A percentile compares a stretch with the other conserved stretches of the same genome.
Evolutionary conservation across 1,139 yeast species (phyloP).

Genomic region (Meyerozyma sp.): DNA sequence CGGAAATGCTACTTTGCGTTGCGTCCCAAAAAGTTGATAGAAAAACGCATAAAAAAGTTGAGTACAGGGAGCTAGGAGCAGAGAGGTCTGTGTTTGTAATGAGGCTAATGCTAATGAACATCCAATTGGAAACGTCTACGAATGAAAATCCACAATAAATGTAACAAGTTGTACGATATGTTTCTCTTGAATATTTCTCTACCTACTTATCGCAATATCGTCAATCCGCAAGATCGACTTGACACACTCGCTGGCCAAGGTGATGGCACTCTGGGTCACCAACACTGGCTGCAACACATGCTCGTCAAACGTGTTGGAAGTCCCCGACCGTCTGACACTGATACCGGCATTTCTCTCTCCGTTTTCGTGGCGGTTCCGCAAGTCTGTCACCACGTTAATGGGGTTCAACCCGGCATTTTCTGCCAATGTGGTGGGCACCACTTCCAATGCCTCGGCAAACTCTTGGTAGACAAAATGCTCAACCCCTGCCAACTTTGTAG

Average conservation of each 20-base stretch:
- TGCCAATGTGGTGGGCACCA: slow-evolving; percentile 93
- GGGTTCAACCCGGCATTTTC: slow-evolving; percentile 97
- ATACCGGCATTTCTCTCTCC: slow-evolving; percentile 96
- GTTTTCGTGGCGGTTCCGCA: slow-evolving; percentile 84
- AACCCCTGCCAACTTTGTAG: slow-evolving; percentile 76
- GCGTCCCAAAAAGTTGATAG: slow-evolving; percentile 50
- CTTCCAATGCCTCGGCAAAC: slow-evolving; percentile 92
- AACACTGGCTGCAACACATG: slow-evolving; percentile 95
- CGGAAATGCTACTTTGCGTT: slow-evolving; percentile 58
- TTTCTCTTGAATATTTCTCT: slow-evolving; percentile 1
- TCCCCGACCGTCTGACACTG: slow-evolving; percentile 89
- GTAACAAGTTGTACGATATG: too few species aligned
- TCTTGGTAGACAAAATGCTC: slow-evolving; percentile 95
- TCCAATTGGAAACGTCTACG: too few species aligned
- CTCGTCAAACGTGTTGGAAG: slow-evolving; percentile 87
- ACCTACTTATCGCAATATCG: slow-evolving; percentile 67
- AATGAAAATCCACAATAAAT: too few species aligned
- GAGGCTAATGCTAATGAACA: too few species aligned
- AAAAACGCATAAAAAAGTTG: slow-evolving; percentile 31
- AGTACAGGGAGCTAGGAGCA: not conserved
- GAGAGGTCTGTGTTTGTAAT: too few species aligned
- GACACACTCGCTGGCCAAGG: slow-evolving; percentile 93
- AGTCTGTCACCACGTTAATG: slow-evolving; percentile 89
- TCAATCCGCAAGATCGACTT: slow-evolving; percentile 94
- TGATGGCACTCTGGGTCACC: slow-evolving; percentile 89